Evolutionary conservation across 208 protist species (phyloP).

Genomic region (Naegleria gruberi): DNA sequence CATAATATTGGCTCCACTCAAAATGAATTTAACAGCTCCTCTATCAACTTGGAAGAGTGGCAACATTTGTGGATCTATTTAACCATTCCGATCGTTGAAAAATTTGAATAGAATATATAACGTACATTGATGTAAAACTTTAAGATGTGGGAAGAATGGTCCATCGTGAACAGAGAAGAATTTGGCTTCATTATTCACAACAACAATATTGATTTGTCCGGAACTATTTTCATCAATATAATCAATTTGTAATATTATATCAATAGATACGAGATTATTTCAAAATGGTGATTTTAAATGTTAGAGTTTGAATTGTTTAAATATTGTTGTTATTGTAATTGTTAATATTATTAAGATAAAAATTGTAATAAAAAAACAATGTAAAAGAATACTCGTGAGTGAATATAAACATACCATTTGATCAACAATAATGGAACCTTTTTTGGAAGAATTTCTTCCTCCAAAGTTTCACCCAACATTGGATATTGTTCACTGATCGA

Average conservation of each 20-base stretch:
- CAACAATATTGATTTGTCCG: conserved; percentile 55
- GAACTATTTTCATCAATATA: too few relatives aligned
- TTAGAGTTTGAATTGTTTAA: too few relatives aligned
- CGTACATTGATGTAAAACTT: conserved; percentile 84
- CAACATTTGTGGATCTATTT: conserved; percentile 81
- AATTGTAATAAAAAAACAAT: too few relatives aligned
- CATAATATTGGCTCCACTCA: conserved; percentile 95
- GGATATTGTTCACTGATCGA: conserved; percentile 73
- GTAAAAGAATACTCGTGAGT: too few relatives aligned
- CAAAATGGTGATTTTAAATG: too few relatives aligned
- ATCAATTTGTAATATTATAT: too few relatives aligned
- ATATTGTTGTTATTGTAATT: too few relatives aligned
- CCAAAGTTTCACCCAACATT: conserved; percentile 53
- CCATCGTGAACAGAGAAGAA: conserved; percentile 92
- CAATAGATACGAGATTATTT: too few relatives aligned
- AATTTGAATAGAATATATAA: conserved; percentile 25
- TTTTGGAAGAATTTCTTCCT: conserved; percentile 86
- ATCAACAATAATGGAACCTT: conserved; percentile 78
- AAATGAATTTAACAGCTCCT: conserved; percentile 89
- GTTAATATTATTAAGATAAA: too few relatives aligned
- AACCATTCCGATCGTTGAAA: background rate
- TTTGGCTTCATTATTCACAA: conserved; percentile 78
- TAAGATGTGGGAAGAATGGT: conserved; percentile 83
- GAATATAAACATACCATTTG: conserved; percentile 80
- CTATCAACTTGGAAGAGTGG: conserved; percentile 86